Conservation (phyloP, 2,329 filamentous ascomycete genomes). For the Alternaria brassicicola region DNA sequence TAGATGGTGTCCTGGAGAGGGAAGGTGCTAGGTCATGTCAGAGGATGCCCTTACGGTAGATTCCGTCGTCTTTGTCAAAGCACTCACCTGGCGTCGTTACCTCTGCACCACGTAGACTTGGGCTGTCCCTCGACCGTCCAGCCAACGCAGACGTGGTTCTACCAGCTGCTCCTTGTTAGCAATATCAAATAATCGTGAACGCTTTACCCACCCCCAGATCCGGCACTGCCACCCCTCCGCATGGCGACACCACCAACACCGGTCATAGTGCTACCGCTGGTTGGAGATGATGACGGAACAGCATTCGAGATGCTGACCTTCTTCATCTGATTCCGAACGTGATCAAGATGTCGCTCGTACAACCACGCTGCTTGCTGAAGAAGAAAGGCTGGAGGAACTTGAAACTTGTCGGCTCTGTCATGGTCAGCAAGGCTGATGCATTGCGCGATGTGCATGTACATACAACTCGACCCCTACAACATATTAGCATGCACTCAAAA, state of each 20-base stretch:
- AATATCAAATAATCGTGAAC: neutral
- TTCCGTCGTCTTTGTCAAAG: neutral
- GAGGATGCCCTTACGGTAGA: neutral
- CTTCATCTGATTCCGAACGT: constrained; percentile 88
- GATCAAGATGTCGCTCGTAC: constrained; percentile 86
- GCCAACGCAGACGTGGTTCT: constrained; percentile 62
- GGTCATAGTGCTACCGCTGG: constrained; percentile 52
- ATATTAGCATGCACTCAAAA: neutral
- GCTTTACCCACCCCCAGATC: constrained; percentile 43
- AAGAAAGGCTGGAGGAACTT: constrained; percentile 86
- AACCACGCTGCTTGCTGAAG: constrained; percentile 93
- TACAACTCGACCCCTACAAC: constrained; percentile 76
- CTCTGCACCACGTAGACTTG: constrained; percentile 58
- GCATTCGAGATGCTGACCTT: constrained; percentile 68
- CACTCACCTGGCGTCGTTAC: constrained; percentile 49
- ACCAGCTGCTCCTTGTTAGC: constrained; percentile 32
- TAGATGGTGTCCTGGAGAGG: constrained; percentile 56
- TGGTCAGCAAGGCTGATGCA: constrained; percentile 9
- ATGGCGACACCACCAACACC: constrained; percentile 53
- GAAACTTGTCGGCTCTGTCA: constrained; percentile 70
- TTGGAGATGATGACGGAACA: constrained; percentile 57
- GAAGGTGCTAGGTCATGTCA: constrained; percentile 26
- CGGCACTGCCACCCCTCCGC: constrained; percentile 59
- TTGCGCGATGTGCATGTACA: constrained; percentile 31
- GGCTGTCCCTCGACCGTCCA: constrained; percentile 63